Evolutionary conservation across 192 early-diverging fungal species (phyloP).

Genomic region (Irineochytrium annulatum): DNA sequence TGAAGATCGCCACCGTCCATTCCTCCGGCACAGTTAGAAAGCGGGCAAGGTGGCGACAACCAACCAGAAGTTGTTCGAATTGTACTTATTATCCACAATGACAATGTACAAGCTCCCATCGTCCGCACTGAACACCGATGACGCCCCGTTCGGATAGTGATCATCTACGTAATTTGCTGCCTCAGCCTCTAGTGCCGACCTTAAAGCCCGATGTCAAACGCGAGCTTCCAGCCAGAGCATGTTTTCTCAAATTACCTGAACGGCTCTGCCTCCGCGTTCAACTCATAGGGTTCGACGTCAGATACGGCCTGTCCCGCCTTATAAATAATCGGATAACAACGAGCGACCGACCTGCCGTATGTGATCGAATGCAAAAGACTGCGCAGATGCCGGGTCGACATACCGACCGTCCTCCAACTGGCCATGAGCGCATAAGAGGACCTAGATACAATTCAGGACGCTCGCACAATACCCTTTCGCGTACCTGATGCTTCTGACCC

Average conservation of each 20-base stretch:
- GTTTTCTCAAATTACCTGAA: constrained; percentile 31
- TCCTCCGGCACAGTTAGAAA: constrained; percentile 44
- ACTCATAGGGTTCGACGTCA: constrained; percentile 38
- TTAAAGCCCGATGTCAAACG: background rate
- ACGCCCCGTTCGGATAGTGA: constrained; percentile 75
- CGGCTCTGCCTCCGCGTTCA: constrained; percentile 27
- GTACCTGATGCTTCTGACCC: constrained; percentile 53
- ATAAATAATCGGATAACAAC: background rate
- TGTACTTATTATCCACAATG: constrained; percentile 90
- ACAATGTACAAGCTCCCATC: constrained; percentile 47
- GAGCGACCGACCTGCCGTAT: constrained; percentile 38
- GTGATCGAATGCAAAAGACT: constrained; percentile 77
- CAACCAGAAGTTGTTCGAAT: constrained; percentile 89
- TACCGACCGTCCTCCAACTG: constrained; percentile 63
- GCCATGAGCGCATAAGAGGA: constrained; percentile 73
- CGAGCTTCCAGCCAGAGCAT: background rate
- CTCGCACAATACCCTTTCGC: background rate
- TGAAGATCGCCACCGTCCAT: constrained; percentile 86
- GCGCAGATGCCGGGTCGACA: constrained; percentile 67
- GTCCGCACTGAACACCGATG: constrained; percentile 60
- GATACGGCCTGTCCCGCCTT: constrained; percentile 35
- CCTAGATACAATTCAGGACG: constrained; percentile 33
- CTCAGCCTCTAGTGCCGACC: constrained; percentile 61
- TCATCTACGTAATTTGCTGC: constrained; percentile 62
- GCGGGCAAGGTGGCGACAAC: background rate